These are phyloP conservation scores for Pleurotus citrinopileatus DNA, from an alignment of 768 basidiomycete species.

Conservation along the genomic window DNA sequence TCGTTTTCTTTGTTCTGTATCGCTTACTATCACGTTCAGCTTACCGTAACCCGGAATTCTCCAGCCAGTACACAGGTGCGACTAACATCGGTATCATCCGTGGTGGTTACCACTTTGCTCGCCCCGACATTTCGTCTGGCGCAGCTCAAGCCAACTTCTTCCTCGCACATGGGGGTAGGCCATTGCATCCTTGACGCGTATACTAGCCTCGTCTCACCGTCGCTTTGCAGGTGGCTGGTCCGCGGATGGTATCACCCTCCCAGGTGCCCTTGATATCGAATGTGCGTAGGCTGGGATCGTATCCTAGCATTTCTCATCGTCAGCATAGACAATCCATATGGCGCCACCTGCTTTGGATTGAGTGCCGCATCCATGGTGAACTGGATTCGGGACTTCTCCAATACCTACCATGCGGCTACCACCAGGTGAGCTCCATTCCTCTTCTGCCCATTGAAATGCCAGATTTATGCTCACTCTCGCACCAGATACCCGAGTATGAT, in stretches of 20 bases:
- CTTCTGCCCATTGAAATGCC: slow-evolving; percentile 4
- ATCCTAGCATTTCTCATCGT: neutral
- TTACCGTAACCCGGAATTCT: slow-evolving; percentile 44
- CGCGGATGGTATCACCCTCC: slow-evolving; percentile 55
- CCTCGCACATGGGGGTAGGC: slow-evolving; percentile 45
- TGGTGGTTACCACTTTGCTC: slow-evolving; percentile 62
- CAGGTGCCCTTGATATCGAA: slow-evolving; percentile 64
- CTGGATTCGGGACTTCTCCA: slow-evolving; percentile 62
- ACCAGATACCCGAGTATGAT: neutral
- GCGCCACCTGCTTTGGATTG: slow-evolving; percentile 52
- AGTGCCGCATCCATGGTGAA: slow-evolving; percentile 54
- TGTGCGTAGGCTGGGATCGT: slow-evolving; percentile 30
- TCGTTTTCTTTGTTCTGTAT: neutral
- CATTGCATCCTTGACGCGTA: neutral
- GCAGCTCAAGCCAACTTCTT: slow-evolving; percentile 60
- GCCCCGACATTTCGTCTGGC: slow-evolving; percentile 49
- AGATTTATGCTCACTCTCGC: neutral
- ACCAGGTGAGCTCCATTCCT: slow-evolving; percentile 35
- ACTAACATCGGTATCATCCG: slow-evolving; percentile 55
- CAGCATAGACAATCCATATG: slow-evolving; percentile 46
- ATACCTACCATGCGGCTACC: slow-evolving; percentile 50
- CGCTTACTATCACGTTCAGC: slow-evolving; percentile 15
- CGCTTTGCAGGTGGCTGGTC: slow-evolving; percentile 41
- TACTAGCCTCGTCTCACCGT: neutral
- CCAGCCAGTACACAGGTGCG: slow-evolving; percentile 51